Evolutionary conservation across 176 grass and related monocot genomes (phyloP).

Genomic region (Avena insularis): DNA sequence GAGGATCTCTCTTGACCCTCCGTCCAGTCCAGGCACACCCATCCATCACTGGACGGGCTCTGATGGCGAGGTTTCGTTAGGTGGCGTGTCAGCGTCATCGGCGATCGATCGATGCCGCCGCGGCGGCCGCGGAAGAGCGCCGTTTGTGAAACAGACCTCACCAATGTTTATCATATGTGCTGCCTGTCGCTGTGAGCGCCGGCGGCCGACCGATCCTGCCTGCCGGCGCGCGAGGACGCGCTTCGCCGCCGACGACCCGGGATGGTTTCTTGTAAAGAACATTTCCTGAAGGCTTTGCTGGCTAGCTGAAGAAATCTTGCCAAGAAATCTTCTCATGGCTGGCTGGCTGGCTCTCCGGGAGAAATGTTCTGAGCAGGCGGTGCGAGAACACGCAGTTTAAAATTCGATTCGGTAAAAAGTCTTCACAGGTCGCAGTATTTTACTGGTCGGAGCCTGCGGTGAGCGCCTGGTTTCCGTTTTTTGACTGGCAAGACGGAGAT

Average conservation of each 20-base stretch:
- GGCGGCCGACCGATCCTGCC: background rate
- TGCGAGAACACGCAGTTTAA: background rate
- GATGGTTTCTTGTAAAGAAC: conserved; percentile 19
- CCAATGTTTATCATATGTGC: conserved; percentile 10
- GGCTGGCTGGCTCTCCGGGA: background rate
- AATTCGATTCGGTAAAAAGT: background rate
- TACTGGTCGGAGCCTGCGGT: background rate
- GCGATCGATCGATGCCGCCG: conserved; percentile 2
- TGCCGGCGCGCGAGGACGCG: conserved; percentile 43
- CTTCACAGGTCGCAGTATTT: background rate
- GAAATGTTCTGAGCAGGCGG: conserved; percentile 17
- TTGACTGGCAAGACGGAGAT: background rate
- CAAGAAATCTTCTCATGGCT: background rate
- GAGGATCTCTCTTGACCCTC: conserved; percentile 30
- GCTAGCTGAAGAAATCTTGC: background rate
- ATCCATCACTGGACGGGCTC: background rate
- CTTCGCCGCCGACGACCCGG: conserved; percentile 38
- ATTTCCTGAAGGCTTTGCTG: background rate
- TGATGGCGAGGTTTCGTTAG: conserved; percentile 11
- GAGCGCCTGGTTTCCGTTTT: background rate
- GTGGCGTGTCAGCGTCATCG: conserved; percentile 35
- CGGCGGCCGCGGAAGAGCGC: background rate
- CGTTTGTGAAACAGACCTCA: background rate
- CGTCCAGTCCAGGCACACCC: background rate
- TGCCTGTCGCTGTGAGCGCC: conserved; percentile 40